Conservation (phyloP, 164 flowering plant species). For the Kalanchoe fedtschenkoi region DNA sequence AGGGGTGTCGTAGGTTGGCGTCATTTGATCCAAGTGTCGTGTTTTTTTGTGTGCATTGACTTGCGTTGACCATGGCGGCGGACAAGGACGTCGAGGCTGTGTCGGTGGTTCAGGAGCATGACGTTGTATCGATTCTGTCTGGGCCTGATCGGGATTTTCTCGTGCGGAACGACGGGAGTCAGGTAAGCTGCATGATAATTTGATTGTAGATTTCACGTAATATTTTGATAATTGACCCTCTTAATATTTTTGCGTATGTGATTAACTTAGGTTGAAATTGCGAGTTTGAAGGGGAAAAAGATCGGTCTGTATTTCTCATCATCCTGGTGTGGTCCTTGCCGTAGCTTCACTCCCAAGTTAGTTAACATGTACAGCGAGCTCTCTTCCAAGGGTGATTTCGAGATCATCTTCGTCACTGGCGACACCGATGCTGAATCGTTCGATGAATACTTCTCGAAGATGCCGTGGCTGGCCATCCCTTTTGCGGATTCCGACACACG, state of each 20-base stretch:
- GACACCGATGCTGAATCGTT: constrained; percentile 47
- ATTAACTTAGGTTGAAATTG: constrained; percentile 47
- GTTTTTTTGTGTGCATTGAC: no score
- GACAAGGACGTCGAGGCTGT: no score
- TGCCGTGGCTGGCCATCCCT: constrained; percentile 85
- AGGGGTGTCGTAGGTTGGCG: no score
- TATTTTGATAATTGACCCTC: neutral
- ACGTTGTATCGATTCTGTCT: neutral
- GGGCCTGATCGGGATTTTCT: constrained; percentile 4
- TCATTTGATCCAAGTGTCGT: no score
- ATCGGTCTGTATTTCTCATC: constrained; percentile 46
- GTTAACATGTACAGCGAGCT: constrained; percentile 39
- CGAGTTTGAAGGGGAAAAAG: constrained; percentile 39
- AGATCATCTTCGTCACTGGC: constrained; percentile 41
- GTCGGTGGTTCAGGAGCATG: neutral
- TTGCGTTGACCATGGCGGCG: neutral
- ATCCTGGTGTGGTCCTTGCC: constrained; percentile 56
- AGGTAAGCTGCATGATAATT: no score
- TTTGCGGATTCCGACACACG: constrained; percentile 45
- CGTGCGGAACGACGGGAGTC: neutral
- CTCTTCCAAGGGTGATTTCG: constrained; percentile 31
- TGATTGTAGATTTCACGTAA: neutral
- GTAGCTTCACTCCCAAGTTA: constrained; percentile 31
- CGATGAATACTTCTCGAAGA: constrained; percentile 44
- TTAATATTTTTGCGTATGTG: no score